Conservation (phyloP, 2,329 filamentous ascomycete species). For the Penicillium corylophilum region DNA sequence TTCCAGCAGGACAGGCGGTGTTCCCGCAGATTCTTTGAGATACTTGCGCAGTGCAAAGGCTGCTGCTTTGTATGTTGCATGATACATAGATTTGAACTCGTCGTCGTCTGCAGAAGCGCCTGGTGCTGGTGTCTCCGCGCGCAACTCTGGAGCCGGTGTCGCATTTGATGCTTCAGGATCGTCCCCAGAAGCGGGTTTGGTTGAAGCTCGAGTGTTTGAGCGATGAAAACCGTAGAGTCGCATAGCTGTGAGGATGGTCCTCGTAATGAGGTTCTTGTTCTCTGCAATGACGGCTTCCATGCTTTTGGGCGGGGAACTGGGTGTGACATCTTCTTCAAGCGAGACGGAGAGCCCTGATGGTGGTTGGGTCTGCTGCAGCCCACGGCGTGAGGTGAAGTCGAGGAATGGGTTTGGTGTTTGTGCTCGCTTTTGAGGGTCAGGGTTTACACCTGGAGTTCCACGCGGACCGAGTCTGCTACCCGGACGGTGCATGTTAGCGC, state of each 20-base stretch:
- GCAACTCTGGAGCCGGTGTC: slow-evolving; percentile 13
- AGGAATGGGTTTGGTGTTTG: slow-evolving; percentile 28
- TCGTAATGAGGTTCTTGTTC: slow-evolving; percentile 43
- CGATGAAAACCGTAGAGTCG: slow-evolving; percentile 45
- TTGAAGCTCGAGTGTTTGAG: slow-evolving; percentile 23
- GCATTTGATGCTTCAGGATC: slow-evolving; percentile 10
- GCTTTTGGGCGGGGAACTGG: slow-evolving; percentile 26
- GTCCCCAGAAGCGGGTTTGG: slow-evolving; percentile 12
- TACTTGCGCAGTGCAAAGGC: slow-evolving; percentile 44
- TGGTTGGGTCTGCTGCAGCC: slow-evolving; percentile 7
- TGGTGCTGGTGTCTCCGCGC: slow-evolving; percentile 21
- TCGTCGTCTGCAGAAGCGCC: slow-evolving; percentile 33
- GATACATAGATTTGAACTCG: slow-evolving; percentile 46
- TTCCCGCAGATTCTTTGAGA: slow-evolving; percentile 26
- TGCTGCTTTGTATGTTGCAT: slow-evolving; percentile 45
- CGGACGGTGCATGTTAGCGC: slow-evolving; percentile 26
- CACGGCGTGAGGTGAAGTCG: slow-evolving; percentile 18
- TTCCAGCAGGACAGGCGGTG: slow-evolving; percentile 28
- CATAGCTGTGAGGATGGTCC: slow-evolving; percentile 46
- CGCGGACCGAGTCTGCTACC: slow-evolving; percentile 18
- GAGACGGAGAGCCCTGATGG: slow-evolving; percentile 19
- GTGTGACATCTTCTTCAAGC: slow-evolving; percentile 16
- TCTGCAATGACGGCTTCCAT: slow-evolving; percentile 32
- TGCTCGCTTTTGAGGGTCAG: slow-evolving; percentile 22
- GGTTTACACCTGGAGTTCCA: slow-evolving; percentile 5